Evolutionary conservation across 2,329 filamentous ascomycete species (phyloP).

Genomic region (Colletotrichum viniferum): DNA sequence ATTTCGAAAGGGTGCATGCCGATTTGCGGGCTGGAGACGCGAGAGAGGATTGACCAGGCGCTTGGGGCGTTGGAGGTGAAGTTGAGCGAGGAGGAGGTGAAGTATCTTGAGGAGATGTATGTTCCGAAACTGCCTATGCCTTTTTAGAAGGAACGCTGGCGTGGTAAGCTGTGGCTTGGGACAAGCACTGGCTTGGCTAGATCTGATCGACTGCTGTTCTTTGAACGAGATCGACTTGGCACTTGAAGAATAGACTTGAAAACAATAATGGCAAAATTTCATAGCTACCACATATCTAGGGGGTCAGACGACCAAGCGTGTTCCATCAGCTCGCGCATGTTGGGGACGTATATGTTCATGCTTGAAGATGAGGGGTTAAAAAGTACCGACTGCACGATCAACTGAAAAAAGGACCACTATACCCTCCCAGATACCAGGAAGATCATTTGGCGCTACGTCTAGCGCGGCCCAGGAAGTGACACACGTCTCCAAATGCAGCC

Average conservation of each 20-base stretch:
- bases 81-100: not conserved
- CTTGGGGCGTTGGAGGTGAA: not conserved
- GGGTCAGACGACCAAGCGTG: too few species aligned
- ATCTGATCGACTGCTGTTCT: not conserved
- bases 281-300: too few species aligned
- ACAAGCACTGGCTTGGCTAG: not conserved
- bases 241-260: not conserved
- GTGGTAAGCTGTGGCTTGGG: not conserved
- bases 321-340: too few species aligned
- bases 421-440: not conserved
- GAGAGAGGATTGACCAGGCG: slow-evolving; percentile 16
- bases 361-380: not conserved
- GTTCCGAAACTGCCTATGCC: not conserved
- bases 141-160: not conserved
- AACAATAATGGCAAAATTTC: not conserved
- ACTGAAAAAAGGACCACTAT: not conserved
- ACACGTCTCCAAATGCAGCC: not conserved
- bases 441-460: not conserved
- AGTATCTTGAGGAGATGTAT: slow-evolving; percentile 4
- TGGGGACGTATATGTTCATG: not conserved
- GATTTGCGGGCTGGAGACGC: slow-evolving; percentile 3
- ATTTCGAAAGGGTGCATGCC: slow-evolving; percentile 6
- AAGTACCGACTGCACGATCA: not conserved
- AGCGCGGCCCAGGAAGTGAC: not conserved
- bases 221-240: not conserved